Conservation (phyloP, 1,139 yeast species). For the Debaryomyces singareniensis region DNA sequence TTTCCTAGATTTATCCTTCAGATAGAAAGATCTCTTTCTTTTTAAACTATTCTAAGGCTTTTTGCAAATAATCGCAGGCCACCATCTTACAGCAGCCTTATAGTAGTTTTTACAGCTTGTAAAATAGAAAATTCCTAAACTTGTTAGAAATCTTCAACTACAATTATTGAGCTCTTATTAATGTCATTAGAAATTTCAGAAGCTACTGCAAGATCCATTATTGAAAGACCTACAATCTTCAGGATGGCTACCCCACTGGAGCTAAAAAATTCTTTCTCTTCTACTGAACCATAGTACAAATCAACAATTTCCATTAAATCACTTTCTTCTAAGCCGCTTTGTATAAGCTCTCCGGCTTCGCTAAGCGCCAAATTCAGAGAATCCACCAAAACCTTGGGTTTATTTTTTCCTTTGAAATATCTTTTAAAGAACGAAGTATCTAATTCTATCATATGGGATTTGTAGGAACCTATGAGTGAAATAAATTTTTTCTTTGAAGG, state of each 20-base stretch:
- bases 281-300: conserved; percentile 11
- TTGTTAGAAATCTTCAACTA: no score
- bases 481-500: conserved; percentile 34
- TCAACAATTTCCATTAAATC: conserved; percentile 43
- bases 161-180: no score
- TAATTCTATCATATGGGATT: conserved; percentile 63
- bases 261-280: conserved; percentile 4
- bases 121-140: no score
- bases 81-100: no score
- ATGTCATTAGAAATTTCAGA: conserved; percentile 15
- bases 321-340: conserved; percentile 26
- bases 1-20: no score
- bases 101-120: no score
- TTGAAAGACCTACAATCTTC: conserved; percentile 55
- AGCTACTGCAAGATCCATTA: conserved; percentile 54
- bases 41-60: no score
- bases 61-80: no score
- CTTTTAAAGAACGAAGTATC: conserved; percentile 36
- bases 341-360: conserved; percentile 64
- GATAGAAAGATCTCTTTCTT: no score
- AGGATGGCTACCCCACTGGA: conserved; percentile 30
- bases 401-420: conserved; percentile 8
- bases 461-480: conserved; percentile 61
- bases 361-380: conserved; percentile 48
- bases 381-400: conserved; percentile 47